A percentile compares a stretch with the other conserved stretches of the same genome.
Evolutionary conservation across 371 early-diverging fungal species (phyloP).

Genomic region (Amoeboaphelidium protococcarum): DNA sequence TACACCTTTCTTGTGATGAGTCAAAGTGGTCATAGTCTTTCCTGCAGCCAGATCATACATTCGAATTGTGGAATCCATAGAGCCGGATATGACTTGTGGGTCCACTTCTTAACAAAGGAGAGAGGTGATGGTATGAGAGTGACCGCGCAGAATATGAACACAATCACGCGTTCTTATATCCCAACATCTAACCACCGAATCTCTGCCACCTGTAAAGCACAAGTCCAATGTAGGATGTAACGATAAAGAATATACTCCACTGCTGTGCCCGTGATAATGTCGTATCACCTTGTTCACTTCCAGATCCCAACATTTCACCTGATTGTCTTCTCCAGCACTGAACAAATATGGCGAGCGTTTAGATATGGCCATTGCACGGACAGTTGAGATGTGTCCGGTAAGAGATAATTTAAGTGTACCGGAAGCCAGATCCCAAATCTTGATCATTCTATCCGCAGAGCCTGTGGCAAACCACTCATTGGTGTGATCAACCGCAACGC

Average conservation of each 20-base stretch:
- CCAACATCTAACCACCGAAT: conserved; percentile 84
- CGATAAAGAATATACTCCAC: conserved; percentile 64
- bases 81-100: conserved; percentile 79
- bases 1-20: conserved; percentile 90
- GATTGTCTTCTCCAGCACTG: conserved; percentile 85
- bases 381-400: conserved; percentile 85
- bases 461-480: conserved; percentile 96
- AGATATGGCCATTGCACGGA: conserved; percentile 77
- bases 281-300: conserved; percentile 92
- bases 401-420: conserved; percentile 77
- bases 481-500: conserved; percentile 67
- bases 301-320: conserved; percentile 94
- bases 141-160: conserved; percentile 71
- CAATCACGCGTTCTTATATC: conserved; percentile 88
- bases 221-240: conserved; percentile 82
- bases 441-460: conserved; percentile 82
- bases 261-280: conserved; percentile 89
- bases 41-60: conserved; percentile 92
- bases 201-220: conserved; percentile 78
- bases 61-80: conserved; percentile 70
- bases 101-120: conserved; percentile 78
- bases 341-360: conserved; percentile 83
- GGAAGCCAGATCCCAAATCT: conserved; percentile 95
- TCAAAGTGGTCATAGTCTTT: conserved; percentile 69
- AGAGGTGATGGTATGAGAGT: conserved; percentile 51